Base-by-base conservation (phyloP, 768 basidiomycete genomes). In the Mycena pura region DNA sequence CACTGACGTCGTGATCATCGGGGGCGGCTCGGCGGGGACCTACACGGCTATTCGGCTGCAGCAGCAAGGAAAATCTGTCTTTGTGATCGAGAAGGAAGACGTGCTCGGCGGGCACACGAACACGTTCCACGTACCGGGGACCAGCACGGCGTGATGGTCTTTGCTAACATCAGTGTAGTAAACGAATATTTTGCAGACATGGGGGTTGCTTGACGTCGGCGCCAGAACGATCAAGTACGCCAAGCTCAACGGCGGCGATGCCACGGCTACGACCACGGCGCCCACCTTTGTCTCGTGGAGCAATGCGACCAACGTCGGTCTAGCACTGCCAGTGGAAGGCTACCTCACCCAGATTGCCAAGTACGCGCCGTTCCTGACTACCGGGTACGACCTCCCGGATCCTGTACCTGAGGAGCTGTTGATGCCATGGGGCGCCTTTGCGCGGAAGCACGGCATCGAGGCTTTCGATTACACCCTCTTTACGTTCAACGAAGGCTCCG, bases 21-120 rank as follows among this genome's bases (percentile, higher is more conserved):
- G 49, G 49, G 49, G 49, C 25, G 49, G 49, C 49, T 51, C 49
- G 28, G 36, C 49, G 25, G 49, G 49, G 36, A 51, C 49, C 25
- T 51, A 51, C 49, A 50, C 48, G 24, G 49, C 49, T 51, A 51
- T 39, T 25, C 49, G 36, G n/a, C 36, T 51, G 49, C 49, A 51
- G 49, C 49, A 28, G 36, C 36, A 8, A 19, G 49, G 49, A 25
- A 39, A 39, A 39, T 39, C 36, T 39, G 36, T 51, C 36, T 27
- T 39, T 39, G 36, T 51, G 36, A 39, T 51, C 13, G 49, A 51
- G 36, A 51, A 39, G 25, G 36, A 51, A 25, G 36, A 39, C 49
- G 36, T 39, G 36, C 49, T 51, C 36, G 49, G 49, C 36, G 49
- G 49, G 25, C 49, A 51, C 49, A 39, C 36, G 24, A 39, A 51